These are phyloP conservation scores for Triangularia setosa DNA, from an alignment of 2,329 filamentous ascomycete genomes.

Conservation along the genomic window DNA sequence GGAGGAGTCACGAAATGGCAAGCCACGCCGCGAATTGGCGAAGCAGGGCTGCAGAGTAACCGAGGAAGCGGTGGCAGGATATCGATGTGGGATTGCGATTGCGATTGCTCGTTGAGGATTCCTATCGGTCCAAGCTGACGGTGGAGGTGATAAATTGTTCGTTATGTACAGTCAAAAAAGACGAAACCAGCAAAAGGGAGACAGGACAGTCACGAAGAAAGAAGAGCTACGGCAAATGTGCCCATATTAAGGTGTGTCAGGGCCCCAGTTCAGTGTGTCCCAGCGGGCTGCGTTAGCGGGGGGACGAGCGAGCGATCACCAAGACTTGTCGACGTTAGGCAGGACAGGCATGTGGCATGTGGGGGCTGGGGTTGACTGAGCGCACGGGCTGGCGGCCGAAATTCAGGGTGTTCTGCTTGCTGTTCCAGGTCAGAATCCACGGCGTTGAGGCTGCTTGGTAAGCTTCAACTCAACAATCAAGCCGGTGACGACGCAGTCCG, in stretches of 20 bases:
- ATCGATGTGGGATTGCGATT: background rate
- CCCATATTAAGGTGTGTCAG: constrained; percentile 9
- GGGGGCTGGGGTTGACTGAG: constrained; percentile 7
- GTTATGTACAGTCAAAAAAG: background rate
- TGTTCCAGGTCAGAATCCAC: background rate
- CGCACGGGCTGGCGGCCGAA: constrained; percentile 13
- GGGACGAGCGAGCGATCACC: background rate
- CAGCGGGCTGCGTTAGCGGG: background rate
- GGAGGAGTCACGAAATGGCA: background rate
- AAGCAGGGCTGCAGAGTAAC: background rate
- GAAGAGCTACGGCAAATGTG: constrained; percentile 2
- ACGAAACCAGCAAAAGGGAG: constrained; percentile 1
- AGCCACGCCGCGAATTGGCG: background rate
- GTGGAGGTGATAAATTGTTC: background rate
- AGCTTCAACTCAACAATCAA: background rate
- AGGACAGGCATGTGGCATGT: constrained; percentile 1
- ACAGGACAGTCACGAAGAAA: constrained; percentile 1
- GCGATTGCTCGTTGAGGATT: background rate
- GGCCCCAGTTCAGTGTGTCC: constrained; percentile 2
- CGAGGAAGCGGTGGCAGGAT: background rate
- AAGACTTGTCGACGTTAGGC: background rate
- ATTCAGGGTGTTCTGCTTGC: constrained; percentile 13
- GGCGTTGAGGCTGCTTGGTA: background rate
- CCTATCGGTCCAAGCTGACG: background rate
- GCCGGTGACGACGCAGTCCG: background rate